phyloP scores from a whole-genome alignment of 176 grass and related monocot genomes.

The Puya raimondii region DNA sequence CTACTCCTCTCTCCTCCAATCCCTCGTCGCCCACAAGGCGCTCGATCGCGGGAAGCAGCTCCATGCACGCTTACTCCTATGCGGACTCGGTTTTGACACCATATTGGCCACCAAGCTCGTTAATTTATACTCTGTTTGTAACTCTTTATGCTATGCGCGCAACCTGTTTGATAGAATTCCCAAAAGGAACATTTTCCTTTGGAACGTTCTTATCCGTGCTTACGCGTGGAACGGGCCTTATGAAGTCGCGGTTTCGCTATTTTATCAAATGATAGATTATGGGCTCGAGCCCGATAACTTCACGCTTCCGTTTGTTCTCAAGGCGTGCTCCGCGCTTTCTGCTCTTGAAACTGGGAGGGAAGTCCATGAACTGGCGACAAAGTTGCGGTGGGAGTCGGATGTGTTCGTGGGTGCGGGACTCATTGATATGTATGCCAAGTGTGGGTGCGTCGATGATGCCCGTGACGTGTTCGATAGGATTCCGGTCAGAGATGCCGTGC shows the following conservation, averaged over 20 bases:
- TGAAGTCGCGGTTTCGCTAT: slow-evolving; percentile 36
- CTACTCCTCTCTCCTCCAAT: slow-evolving; percentile 34
- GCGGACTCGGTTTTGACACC: slow-evolving; percentile 23
- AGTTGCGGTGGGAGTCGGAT: slow-evolving; percentile 29
- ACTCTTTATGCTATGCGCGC: slow-evolving; percentile 27
- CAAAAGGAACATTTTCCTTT: slow-evolving; percentile 45
- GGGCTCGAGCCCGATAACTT: slow-evolving; percentile 56
- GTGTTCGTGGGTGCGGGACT: slow-evolving; percentile 40
- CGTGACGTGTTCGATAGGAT: slow-evolving; percentile 37
- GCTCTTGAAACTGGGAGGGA: slow-evolving; percentile 29
- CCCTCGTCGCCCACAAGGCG: slow-evolving; percentile 30
- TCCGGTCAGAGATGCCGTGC: slow-evolving; percentile 29
- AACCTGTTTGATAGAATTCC: slow-evolving; percentile 59
- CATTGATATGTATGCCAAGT: slow-evolving; percentile 77
- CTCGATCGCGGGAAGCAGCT: slow-evolving; percentile 35
- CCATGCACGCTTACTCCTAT: slow-evolving; percentile 50
- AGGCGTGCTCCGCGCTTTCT: slow-evolving; percentile 48
- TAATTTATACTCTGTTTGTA: slow-evolving; percentile 35
- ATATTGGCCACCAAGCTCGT: slow-evolving; percentile 41
- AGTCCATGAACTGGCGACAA: slow-evolving; percentile 31
- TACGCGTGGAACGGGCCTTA: slow-evolving; percentile 41
- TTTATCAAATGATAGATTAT: slow-evolving; percentile 33
- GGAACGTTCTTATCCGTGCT: slow-evolving; percentile 63
- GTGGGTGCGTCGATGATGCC: slow-evolving; percentile 38
- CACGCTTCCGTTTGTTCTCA: slow-evolving; percentile 51